Percentiles rank a stretch among this genome's conserved stretches.
Evolutionary conservation across 2,329 filamentous ascomycete species (phyloP).

Genomic region (Penicillium sp.): DNA sequence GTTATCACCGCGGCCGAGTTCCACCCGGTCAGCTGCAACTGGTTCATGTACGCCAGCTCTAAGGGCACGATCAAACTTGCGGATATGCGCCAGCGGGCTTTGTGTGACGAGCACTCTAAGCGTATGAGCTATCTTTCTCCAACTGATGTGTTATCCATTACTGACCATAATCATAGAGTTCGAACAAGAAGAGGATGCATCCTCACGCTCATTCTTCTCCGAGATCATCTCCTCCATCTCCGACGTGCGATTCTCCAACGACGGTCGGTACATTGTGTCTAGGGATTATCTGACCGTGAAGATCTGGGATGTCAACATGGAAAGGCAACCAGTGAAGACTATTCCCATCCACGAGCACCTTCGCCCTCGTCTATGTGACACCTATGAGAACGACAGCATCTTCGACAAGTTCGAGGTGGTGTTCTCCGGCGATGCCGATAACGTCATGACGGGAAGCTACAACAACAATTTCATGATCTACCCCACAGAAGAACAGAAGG

Average conservation of each 20-base stretch:
- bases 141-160: slow-evolving; percentile 10
- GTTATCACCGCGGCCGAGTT: slow-evolving; percentile 99
- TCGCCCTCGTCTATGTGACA: slow-evolving; percentile 90
- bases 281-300: slow-evolving; percentile 98
- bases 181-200: slow-evolving; percentile 96
- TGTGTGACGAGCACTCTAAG: slow-evolving; percentile 95
- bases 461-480: slow-evolving; percentile 99
- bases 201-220: slow-evolving; percentile 97
- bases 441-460: slow-evolving; percentile 99
- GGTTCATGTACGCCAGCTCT: slow-evolving; percentile 99
- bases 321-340: slow-evolving; percentile 93
- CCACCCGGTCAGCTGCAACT: slow-evolving; percentile 95
- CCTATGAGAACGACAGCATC: slow-evolving; percentile 98
- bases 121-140: slow-evolving; percentile 57
- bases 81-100: slow-evolving; percentile 94
- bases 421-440: slow-evolving; percentile 96
- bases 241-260: slow-evolving; percentile 94
- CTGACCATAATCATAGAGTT: slow-evolving; percentile 66
- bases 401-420: slow-evolving; percentile 99
- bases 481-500: slow-evolving; percentile 90
- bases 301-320: slow-evolving; percentile 99
- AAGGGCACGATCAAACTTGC: slow-evolving; percentile 99
- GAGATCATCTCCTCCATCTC: slow-evolving; percentile 99
- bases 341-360: slow-evolving; percentile 99
- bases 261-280: slow-evolving; percentile 95